A percentile compares a stretch with the other conserved stretches of the same genome.
Evolutionary conservation across 441 rosid genomes (phyloP).

Genomic region (Adansonia grandidieri): DNA sequence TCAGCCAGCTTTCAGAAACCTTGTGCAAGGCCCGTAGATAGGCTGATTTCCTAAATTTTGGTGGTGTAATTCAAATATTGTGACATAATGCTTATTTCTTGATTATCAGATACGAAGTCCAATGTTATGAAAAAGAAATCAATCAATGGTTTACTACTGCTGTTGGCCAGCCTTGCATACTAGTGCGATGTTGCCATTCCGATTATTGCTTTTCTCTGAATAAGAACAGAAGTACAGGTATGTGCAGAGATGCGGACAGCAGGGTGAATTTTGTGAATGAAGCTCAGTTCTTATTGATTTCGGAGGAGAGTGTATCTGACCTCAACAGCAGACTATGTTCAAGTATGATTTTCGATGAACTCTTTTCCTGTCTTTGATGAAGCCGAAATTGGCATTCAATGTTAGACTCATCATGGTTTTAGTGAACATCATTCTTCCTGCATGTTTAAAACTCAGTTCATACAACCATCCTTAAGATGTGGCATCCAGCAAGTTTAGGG

Average conservation of each 20-base stretch:
- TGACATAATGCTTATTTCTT: conserved; percentile 25
- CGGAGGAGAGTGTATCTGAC: conserved; percentile 84
- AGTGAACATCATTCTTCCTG: neutral
- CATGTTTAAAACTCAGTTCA: neutral
- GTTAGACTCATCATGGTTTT: conserved; percentile 15
- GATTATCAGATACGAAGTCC: conserved; percentile 57
- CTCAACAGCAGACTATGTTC: conserved; percentile 62
- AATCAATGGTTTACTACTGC: conserved; percentile 83
- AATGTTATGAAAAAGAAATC: conserved; percentile 52
- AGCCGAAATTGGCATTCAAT: conserved; percentile 17
- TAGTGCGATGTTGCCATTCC: conserved; percentile 56
- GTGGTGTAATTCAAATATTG: neutral
- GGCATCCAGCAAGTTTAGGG: no score
- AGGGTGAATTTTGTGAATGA: conserved; percentile 79
- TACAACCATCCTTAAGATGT: no score
- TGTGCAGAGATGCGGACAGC: conserved; percentile 69
- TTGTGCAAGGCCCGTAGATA: neutral
- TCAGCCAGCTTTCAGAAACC: neutral
- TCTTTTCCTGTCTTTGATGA: neutral
- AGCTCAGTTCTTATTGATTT: conserved; percentile 84
- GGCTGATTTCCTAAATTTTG: neutral
- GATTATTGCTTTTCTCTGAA: conserved; percentile 38
- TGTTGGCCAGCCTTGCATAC: conserved; percentile 69
- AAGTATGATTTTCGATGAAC: conserved; percentile 45
- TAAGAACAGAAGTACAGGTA: conserved; percentile 41